Conservation (phyloP, 164 flowering plant species). For the Platanus orientalis region DNA sequence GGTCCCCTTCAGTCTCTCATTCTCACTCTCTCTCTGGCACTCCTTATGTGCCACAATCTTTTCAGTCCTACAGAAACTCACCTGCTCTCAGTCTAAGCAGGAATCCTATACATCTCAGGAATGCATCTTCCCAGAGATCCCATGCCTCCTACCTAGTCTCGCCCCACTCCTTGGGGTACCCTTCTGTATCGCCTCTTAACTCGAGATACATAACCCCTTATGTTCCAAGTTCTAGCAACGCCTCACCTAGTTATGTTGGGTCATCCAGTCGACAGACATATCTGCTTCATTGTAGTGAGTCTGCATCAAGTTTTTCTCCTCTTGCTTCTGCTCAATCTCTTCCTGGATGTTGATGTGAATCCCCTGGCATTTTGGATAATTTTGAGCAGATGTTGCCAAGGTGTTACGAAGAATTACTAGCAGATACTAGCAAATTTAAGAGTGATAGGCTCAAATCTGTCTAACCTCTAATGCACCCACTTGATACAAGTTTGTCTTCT, state of each 20-base stretch:
- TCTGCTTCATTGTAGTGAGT: constrained; percentile 62
- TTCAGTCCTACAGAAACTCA: constrained; percentile 47
- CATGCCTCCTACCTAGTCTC: constrained; percentile 49
- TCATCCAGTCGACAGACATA: constrained; percentile 58
- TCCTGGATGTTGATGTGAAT: constrained; percentile 74
- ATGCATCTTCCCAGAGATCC: constrained; percentile 71
- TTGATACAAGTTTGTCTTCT: too few species aligned
- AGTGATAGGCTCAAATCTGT: background rate
- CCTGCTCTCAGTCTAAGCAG: constrained; percentile 54
- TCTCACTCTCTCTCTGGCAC: constrained; percentile 43
- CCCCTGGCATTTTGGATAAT: background rate
- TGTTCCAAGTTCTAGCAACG: constrained; percentile 69
- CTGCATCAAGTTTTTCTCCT: constrained; percentile 79
- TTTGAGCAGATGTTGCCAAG: too few species aligned
- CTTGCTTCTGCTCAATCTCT: constrained; percentile 84
- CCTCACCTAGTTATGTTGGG: constrained; percentile 53
- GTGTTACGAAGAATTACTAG: background rate
- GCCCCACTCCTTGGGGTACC: constrained; percentile 64
- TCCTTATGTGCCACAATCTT: constrained; percentile 45
- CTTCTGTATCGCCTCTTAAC: constrained; percentile 65
- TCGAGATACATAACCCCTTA: constrained; percentile 63
- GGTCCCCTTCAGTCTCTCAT: constrained; percentile 42
- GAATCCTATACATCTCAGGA: constrained; percentile 65
- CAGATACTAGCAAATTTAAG: too few species aligned
- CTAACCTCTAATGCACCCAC: too few species aligned